A percentile compares a stretch with the other conserved stretches of the same genome.
These are phyloP conservation scores for Zoysia matrella DNA, from an alignment of 202 grass and related monocot genomes.

Conservation along the genomic window DNA sequence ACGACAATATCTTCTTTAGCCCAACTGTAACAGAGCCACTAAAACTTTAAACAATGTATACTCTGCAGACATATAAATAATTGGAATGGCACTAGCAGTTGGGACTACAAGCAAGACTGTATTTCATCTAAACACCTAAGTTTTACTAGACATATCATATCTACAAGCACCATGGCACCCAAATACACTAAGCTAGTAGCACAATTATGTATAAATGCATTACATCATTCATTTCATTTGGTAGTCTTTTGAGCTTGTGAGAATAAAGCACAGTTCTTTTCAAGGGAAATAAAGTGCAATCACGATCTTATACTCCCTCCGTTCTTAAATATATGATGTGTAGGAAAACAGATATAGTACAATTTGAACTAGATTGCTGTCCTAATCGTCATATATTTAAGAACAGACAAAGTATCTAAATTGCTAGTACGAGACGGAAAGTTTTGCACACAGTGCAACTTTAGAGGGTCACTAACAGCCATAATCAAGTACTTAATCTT, in stretches of 20 bases:
- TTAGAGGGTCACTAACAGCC: neutral
- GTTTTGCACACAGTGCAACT: neutral
- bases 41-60: constrained; percentile 38
- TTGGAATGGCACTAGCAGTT: constrained; percentile 4
- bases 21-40: constrained; percentile 71
- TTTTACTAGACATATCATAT: neutral
- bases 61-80: constrained; percentile 26
- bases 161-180: constrained; percentile 24
- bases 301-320: neutral
- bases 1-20: constrained; percentile 96
- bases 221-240: neutral
- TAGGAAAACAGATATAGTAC: neutral
- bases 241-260: neutral
- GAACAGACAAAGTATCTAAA: neutral
- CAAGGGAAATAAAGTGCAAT: neutral
- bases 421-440: neutral
- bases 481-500: neutral
- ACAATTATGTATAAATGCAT: constrained; percentile 9
- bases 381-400: neutral
- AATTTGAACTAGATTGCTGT: neutral
- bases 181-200: neutral
- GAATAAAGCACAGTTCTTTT: neutral
- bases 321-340: neutral
- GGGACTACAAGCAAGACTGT: constrained; percentile 2
- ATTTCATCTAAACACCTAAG: neutral